A percentile compares a stretch with the other conserved stretches of the same genome.
Conservation (phyloP, 164 flowering plant genomes). For the Euptelea pleiosperma region DNA sequence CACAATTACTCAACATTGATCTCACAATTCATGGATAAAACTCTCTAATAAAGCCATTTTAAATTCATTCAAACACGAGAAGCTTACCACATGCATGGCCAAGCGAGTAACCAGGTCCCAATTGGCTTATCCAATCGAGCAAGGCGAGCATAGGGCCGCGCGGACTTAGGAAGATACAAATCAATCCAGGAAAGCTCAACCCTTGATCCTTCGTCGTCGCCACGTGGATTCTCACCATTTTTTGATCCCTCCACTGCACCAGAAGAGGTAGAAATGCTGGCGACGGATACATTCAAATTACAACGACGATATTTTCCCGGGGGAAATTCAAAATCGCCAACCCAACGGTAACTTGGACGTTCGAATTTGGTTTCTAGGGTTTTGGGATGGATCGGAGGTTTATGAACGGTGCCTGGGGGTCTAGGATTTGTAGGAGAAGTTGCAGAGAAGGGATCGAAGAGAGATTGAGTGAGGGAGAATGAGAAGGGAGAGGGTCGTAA, state of each 20-base stretch:
- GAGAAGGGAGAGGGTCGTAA: conserved; percentile 17
- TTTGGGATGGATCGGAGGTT: conserved; percentile 7
- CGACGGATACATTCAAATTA: background rate
- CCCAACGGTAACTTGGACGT: background rate
- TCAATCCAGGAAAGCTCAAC: conserved; percentile 63
- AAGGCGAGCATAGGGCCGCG: conserved; percentile 69
- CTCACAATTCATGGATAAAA: background rate
- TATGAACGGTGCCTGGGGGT: background rate
- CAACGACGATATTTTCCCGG: background rate
- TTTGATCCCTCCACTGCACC: conserved; percentile 1
- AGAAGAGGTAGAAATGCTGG: conserved; percentile 20
- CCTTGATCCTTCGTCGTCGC: conserved; percentile 10
- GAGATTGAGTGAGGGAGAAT: conserved; percentile 12
- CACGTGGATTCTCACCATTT: conserved; percentile 12
- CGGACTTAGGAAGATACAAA: conserved; percentile 50
- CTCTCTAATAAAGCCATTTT: background rate
- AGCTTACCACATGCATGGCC: conserved; percentile 96
- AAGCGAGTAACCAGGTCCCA: conserved; percentile 96
- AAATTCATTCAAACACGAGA: background rate
- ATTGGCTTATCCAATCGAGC: conserved; percentile 95
- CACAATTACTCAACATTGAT: background rate
- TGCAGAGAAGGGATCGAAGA: conserved; percentile 5
- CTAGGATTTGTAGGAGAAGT: conserved; percentile 3
- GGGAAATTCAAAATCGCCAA: conserved; percentile 1
- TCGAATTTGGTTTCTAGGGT: conserved; percentile 3